These are phyloP conservation scores for Nothophaeocryptopus gaeumannii DNA, from an alignment of 2,329 filamentous ascomycete genomes.

Conservation along the genomic window DNA sequence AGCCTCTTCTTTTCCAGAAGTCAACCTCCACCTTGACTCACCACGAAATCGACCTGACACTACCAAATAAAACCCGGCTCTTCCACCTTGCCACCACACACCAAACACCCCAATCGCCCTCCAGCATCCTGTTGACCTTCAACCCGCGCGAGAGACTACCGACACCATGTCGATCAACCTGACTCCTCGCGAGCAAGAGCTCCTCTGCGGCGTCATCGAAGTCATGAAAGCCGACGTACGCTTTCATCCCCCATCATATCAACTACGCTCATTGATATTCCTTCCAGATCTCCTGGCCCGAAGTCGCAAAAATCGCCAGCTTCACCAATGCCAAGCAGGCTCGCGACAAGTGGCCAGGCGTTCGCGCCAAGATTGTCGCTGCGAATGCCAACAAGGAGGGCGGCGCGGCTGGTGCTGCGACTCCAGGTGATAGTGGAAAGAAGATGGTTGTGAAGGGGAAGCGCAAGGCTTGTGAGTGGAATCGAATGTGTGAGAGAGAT, in stretches of 20 bases:
- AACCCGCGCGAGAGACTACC: too few species aligned
- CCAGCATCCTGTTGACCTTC: too few species aligned
- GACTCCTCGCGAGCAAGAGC: slow-evolving; percentile 20
- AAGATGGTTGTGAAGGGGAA: slow-evolving; percentile 8
- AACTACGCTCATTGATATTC: too few species aligned
- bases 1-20: too few species aligned
- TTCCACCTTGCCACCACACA: background rate
- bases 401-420: background rate
- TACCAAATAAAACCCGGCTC: background rate
- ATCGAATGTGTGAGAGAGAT: too few species aligned
- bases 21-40: too few species aligned
- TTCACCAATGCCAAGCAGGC: slow-evolving; percentile 23
- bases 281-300: slow-evolving; percentile 26
- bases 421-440: slow-evolving; percentile 6
- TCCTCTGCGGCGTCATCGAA: slow-evolving; percentile 20
- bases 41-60: background rate
- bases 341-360: slow-evolving; percentile 21
- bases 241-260: background rate
- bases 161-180: slow-evolving; percentile 23
- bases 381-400: slow-evolving; percentile 1
- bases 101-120: background rate
- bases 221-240: slow-evolving; percentile 20
- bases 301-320: slow-evolving; percentile 17
- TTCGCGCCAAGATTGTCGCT: slow-evolving; percentile 21
- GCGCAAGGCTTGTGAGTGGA: slow-evolving; percentile 15